A percentile compares a stretch with the other conserved stretches of the same genome.
These are phyloP conservation scores for Handroanthus guayacan DNA, from an alignment of 257 asterid species.

Conservation along the genomic window DNA sequence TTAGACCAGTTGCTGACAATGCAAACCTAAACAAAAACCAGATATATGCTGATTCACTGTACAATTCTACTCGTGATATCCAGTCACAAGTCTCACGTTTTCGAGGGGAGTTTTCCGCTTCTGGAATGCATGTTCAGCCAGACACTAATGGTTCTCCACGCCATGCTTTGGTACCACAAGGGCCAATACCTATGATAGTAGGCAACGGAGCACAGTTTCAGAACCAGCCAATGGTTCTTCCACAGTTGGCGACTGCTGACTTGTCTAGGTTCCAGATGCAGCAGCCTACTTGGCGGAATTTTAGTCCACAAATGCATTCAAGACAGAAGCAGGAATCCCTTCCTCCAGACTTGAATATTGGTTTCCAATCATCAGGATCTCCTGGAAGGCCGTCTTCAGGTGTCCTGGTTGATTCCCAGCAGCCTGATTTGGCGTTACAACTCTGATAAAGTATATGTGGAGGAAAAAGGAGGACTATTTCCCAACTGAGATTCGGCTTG, in stretches of 20 bases:
- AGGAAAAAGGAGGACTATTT: background rate
- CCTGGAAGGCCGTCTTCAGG: conserved; percentile 82
- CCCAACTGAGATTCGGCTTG: conserved; percentile 5
- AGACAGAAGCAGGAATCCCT: conserved; percentile 73
- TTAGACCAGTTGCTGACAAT: conserved; percentile 54
- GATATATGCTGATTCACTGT: conserved; percentile 58
- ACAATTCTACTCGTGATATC: conserved; percentile 57
- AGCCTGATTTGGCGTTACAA: conserved; percentile 97
- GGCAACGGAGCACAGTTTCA: conserved; percentile 63
- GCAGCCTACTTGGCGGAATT: conserved; percentile 63
- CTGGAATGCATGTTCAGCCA: conserved; percentile 53
- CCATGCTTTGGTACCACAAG: conserved; percentile 68
- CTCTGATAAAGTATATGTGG: conserved; percentile 49
- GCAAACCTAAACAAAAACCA: conserved; percentile 51
- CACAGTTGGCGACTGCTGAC: conserved; percentile 72
- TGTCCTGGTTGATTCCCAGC: conserved; percentile 87
- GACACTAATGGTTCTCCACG: conserved; percentile 50
- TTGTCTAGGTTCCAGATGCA: conserved; percentile 82
- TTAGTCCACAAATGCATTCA: conserved; percentile 63
- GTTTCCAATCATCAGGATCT: conserved; percentile 86
- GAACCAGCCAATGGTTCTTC: conserved; percentile 58
- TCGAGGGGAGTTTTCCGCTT: conserved; percentile 56
- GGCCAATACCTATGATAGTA: conserved; percentile 53
- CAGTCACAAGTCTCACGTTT: conserved; percentile 61
- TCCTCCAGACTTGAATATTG: conserved; percentile 92